Conservation (phyloP, 257 asterid species). For the Solanum rostratum region DNA sequence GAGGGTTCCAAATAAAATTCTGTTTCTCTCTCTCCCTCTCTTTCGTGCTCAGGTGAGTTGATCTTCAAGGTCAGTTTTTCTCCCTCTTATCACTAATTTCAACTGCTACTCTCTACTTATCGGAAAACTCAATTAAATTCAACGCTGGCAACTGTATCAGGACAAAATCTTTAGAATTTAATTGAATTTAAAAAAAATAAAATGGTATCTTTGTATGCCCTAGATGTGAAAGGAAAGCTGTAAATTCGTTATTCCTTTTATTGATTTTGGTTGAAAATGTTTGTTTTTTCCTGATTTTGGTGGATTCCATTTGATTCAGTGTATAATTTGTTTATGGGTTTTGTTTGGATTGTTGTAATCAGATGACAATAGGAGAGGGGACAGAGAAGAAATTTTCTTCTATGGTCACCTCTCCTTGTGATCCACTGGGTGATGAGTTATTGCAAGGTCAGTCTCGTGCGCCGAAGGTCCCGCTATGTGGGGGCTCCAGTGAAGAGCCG, state of each 20-base stretch:
- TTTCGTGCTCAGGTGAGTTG: neutral
- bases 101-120: neutral
- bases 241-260: neutral
- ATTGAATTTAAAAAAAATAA: neutral
- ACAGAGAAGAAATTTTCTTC: slow-evolving; percentile 36
- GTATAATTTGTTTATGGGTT: neutral
- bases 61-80: slow-evolving; percentile 7
- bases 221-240: neutral
- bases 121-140: neutral
- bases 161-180: neutral
- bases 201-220: neutral
- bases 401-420: slow-evolving; percentile 22
- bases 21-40: neutral
- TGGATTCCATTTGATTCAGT: neutral
- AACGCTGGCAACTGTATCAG: neutral
- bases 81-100: neutral
- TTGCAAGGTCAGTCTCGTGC: slow-evolving; percentile 8
- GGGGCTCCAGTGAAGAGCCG: neutral
- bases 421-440: slow-evolving; percentile 24
- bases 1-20: neutral
- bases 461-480: no score
- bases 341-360: slow-evolving; percentile 4
- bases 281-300: neutral
- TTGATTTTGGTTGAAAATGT: neutral
- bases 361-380: slow-evolving; percentile 52